Conservation (phyloP, 106 monocot genomes). For the Chionographis japonica region DNA sequence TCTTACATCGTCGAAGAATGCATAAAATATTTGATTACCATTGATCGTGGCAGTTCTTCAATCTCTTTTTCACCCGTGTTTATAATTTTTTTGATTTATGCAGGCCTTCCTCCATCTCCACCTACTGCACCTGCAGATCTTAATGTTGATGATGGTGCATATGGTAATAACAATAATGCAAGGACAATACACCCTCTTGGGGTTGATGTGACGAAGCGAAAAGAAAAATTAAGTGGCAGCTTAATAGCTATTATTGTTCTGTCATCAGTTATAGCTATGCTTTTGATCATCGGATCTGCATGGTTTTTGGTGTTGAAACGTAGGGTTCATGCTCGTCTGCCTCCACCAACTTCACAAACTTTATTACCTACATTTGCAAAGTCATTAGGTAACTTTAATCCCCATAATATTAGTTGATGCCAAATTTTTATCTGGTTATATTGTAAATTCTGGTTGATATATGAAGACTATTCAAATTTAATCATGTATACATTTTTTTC, state of each 20-base stretch:
- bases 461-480: no score
- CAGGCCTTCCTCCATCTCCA: slow-evolving; percentile 72
- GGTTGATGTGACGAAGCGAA: slow-evolving; percentile 53
- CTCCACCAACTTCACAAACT: slow-evolving; percentile 8
- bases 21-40: background rate
- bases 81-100: slow-evolving; percentile 12
- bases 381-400: slow-evolving; percentile 35
- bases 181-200: slow-evolving; percentile 53
- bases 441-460: background rate
- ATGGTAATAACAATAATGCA: slow-evolving; percentile 29
- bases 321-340: slow-evolving; percentile 5
- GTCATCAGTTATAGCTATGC: slow-evolving; percentile 48
- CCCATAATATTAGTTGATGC: no score
- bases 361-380: slow-evolving; percentile 31
- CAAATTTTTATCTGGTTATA: background rate
- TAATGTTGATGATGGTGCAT: slow-evolving; percentile 21
- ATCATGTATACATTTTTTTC: no score
- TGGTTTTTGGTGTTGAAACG: slow-evolving; percentile 46
- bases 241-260: slow-evolving; percentile 40
- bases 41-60: background rate
- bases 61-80: background rate
- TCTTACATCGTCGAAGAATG: no score
- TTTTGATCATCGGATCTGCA: slow-evolving; percentile 39
- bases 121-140: slow-evolving; percentile 26
- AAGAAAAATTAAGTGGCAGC: slow-evolving; percentile 37